Evolutionary conservation across 1,284 basidiomycete genomes (phyloP).

Genomic region (Somion occarium): DNA sequence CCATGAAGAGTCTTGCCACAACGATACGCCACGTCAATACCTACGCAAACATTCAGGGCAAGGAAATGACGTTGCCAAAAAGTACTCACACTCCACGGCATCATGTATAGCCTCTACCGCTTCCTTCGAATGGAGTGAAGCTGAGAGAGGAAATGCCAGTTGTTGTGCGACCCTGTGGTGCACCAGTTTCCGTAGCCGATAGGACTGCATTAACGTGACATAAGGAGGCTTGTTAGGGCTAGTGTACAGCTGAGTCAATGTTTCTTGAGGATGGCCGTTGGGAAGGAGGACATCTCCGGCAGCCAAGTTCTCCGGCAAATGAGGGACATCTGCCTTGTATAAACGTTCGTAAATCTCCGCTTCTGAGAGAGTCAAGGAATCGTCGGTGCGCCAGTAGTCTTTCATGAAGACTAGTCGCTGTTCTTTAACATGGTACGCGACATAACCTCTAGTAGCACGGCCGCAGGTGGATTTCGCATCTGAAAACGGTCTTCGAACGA

Average conservation of each 20-base stretch:
- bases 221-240: background rate
- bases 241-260: background rate
- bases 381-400: background rate
- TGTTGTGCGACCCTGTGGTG: background rate
- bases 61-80: background rate
- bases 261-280: background rate
- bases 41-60: background rate
- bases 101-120: background rate
- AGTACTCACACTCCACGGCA: background rate
- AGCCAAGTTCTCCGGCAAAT: constrained; percentile 22
- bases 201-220: background rate
- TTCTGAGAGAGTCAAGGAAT: background rate
- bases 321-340: background rate
- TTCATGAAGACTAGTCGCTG: constrained; percentile 2
- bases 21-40: background rate
- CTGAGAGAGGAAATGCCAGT: background rate
- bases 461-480: background rate
- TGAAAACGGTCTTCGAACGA: background rate
- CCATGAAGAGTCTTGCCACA: background rate
- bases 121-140: background rate
- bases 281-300: constrained; percentile 16
- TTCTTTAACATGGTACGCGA: background rate
- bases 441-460: constrained; percentile 1
- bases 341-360: background rate
- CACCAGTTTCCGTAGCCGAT: background rate